Evolutionary conservation across 2,329 filamentous ascomycete genomes (phyloP), one percentile per base, ranked within the genome.

Genomic region (Rasamsonia emersonii): DNA sequence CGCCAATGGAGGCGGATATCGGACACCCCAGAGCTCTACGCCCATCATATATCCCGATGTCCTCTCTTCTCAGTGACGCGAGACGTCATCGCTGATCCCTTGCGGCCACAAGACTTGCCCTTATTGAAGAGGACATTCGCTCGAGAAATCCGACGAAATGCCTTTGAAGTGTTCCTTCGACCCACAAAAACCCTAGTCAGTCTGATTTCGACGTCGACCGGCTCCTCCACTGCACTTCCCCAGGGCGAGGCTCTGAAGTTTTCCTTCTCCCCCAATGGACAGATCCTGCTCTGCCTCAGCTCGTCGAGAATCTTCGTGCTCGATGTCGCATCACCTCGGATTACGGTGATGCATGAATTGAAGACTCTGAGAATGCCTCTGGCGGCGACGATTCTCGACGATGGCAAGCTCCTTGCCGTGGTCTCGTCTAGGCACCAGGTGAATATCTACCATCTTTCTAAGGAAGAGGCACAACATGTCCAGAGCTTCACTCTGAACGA

Each of bases 241-340:
- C 81, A 82, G 19, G 83, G 84, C 18, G 86, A 93, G 56, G 84
- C 84, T 27, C 84, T 93, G 62, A 82, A 85, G 33, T 93, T 93
- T 56, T 77, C 74, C 40, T 75, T 85, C 37, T 93, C 86, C 2
- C 77, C 83, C 4, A 75, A 72, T 33, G 85, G 84, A 2, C 77
- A 80, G 43, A 75, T 79, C 45, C 61, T 93, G 18, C 70, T 93
- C 24, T 85, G 82, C 31, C 83, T 86, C 55, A 93, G 85, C 56
- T 93, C 86, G 21, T 88, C 85, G 9, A 72, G 86, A 36, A 83
- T 93, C 42, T 82, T 88, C 46, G 73, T 93, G 19, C 64, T 93
- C 31, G 79, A 89, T 51, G 66, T 83, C 3, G 70, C 72, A 14
- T 66, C 66, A 1, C 58, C 73, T 21, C 65, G 71, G 4, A 61